These are phyloP conservation scores for Eimeria tenella DNA, from an alignment of 169 alveolate species.

Conservation along the genomic window DNA sequence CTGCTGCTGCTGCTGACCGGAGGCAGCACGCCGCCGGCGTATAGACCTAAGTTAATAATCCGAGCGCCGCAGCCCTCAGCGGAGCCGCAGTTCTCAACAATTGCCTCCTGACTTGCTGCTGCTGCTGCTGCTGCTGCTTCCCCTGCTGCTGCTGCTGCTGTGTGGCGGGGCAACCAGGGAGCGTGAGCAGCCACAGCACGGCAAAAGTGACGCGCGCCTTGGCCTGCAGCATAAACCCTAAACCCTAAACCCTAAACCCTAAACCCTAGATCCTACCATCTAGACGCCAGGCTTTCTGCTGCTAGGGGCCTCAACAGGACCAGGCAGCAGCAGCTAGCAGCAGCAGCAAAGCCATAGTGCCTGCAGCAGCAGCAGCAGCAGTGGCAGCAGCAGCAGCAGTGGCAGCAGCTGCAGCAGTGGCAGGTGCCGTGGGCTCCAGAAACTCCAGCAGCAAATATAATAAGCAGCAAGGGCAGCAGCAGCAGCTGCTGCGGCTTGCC, in stretches of 20 bases:
- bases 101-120: slow-evolving; percentile 1
- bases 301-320: background rate
- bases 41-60: background rate
- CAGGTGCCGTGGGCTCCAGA: background rate
- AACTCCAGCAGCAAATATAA: background rate
- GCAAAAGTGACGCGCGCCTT: slow-evolving; percentile 60
- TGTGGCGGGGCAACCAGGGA: slow-evolving; percentile 3
- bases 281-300: background rate
- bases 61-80: slow-evolving; percentile 52
- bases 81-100: background rate
- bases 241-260: slow-evolving; percentile 37
- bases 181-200: slow-evolving; percentile 49
- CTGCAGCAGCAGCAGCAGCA: background rate
- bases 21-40: slow-evolving; percentile 25
- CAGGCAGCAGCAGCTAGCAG: slow-evolving; percentile 11
- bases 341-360: background rate
- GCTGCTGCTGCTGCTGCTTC: slow-evolving; percentile 47
- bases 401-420: background rate
- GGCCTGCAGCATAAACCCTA: slow-evolving; percentile 24
- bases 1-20: slow-evolving; percentile 39
- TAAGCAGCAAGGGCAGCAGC: background rate
- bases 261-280: background rate
- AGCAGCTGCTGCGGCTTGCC: slow-evolving; percentile 35
- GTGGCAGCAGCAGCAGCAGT: background rate
- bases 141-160: slow-evolving; percentile 47